Percentiles rank a stretch among this genome's conserved stretches.
These are phyloP conservation scores for Phytophthora pluvialis DNA, from an alignment of 352 stramenopile species.

Conservation along the genomic window DNA sequence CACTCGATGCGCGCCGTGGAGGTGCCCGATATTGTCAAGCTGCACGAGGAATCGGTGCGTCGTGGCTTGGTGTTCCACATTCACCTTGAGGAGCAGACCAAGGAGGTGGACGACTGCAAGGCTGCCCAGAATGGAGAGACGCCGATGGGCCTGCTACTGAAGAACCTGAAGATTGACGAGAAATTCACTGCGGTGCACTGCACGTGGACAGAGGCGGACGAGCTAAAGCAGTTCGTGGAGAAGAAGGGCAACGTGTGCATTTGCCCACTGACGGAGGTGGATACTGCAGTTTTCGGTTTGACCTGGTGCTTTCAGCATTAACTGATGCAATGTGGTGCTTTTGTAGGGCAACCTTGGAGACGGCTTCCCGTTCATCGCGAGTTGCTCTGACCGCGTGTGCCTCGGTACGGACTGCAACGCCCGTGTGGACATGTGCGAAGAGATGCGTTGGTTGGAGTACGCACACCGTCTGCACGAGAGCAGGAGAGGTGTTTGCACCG, in stretches of 20 bases:
- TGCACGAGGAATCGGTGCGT: constrained; percentile 70
- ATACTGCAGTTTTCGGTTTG: neutral
- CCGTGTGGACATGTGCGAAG: constrained; percentile 83
- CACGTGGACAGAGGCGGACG: constrained; percentile 67
- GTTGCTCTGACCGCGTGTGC: constrained; percentile 68
- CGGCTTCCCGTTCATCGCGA: constrained; percentile 72
- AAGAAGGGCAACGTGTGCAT: constrained; percentile 80
- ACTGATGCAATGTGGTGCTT: constrained; percentile 3
- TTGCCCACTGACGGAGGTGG: constrained; percentile 70
- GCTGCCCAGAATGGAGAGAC: constrained; percentile 56
- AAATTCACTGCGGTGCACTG: constrained; percentile 85
- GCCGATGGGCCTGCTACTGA: constrained; percentile 69
- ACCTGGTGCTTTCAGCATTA: neutral
- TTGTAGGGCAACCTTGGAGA: constrained; percentile 70
- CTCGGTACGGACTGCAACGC: constrained; percentile 83
- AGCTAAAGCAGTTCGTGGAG: constrained; percentile 63
- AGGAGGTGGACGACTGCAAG: constrained; percentile 83
- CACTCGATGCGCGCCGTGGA: constrained; percentile 81
- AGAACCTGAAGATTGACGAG: constrained; percentile 69
- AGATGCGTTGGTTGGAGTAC: constrained; percentile 87
- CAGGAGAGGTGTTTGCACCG: constrained; percentile 66
- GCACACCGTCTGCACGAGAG: constrained; percentile 71
- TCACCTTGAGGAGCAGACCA: constrained; percentile 71
- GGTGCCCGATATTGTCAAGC: constrained; percentile 60
- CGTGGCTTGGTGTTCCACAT: constrained; percentile 77